Evolutionary conservation across 257 asterid species (phyloP).

Genomic region (Rubia yunnanensis): DNA sequence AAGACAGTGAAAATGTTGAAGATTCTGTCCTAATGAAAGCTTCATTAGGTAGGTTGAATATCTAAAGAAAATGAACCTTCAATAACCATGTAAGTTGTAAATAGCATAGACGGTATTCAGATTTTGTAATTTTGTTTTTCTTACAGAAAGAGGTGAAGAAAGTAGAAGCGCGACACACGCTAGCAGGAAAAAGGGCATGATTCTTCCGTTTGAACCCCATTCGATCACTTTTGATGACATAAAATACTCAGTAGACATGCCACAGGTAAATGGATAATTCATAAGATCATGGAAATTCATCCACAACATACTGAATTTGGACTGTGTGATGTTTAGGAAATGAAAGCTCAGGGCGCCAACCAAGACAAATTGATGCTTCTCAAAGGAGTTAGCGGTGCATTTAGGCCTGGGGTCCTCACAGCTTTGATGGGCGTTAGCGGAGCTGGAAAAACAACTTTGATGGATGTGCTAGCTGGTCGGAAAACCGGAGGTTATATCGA

Average conservation of each 20-base stretch:
- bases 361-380: conserved; percentile 48
- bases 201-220: conserved; percentile 90
- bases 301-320: background rate
- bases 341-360: conserved; percentile 49
- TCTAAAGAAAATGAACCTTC: background rate
- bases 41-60: background rate
- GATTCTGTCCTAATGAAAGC: background rate
- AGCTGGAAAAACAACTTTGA: conserved; percentile 75
- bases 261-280: conserved; percentile 29
- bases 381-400: conserved; percentile 68
- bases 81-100: background rate
- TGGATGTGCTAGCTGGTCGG: conserved; percentile 77
- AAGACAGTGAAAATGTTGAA: conserved; percentile 19
- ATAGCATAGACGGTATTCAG: background rate
- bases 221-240: conserved; percentile 65
- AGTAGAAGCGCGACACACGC: too few species aligned
- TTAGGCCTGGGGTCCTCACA: conserved; percentile 77
- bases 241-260: conserved; percentile 83
- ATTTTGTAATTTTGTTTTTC: conserved; percentile 9
- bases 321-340: conserved; percentile 37
- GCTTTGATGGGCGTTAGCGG: conserved; percentile 90
- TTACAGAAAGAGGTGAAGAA: conserved; percentile 18
- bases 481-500: conserved; percentile 80
- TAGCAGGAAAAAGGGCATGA: conserved; percentile 57
- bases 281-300: too few species aligned